Evolutionary conservation across 495 filamentous ascomycete species (phyloP).

Genomic region (Aspergillus biplanus): DNA sequence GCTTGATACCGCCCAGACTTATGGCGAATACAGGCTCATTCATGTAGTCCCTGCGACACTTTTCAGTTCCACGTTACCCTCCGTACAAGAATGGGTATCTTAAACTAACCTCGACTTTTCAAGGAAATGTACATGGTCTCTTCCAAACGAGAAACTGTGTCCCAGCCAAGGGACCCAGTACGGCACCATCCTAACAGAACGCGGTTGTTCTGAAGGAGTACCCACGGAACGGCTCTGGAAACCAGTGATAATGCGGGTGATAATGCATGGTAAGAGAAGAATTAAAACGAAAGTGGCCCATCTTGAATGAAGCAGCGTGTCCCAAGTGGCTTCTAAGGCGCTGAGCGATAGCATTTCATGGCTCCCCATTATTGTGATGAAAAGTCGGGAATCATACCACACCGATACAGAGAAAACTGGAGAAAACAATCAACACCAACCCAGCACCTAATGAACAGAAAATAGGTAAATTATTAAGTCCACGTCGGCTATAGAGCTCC

Average conservation of each 20-base stretch:
- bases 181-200: conserved; percentile 47
- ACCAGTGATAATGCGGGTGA: conserved; percentile 46
- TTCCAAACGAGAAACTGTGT: conserved; percentile 53
- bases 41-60: conserved; percentile 39
- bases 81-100: conserved; percentile 8
- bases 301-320: not conserved
- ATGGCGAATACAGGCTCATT: conserved; percentile 56
- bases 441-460: too few species aligned
- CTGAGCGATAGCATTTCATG: not conserved
- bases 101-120: conserved; percentile 43
- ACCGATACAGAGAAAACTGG: too few species aligned
- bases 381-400: not conserved
- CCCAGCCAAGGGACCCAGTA: conserved; percentile 65
- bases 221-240: conserved; percentile 34
- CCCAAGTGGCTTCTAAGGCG: not conserved
- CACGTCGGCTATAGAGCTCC: too few species aligned
- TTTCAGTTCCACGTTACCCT: conserved; percentile 13
- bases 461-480: too few species aligned
- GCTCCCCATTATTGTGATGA: not conserved
- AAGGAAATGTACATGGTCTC: conserved; percentile 48
- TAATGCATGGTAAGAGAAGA: conserved; percentile 22
- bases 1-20: conserved; percentile 50
- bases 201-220: conserved; percentile 25
- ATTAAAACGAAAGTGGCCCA: not conserved
- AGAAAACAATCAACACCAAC: too few species aligned